Conservation (phyloP, 371 early-diverging fungal genomes). For the Lichtheimia corymbifera region DNA sequence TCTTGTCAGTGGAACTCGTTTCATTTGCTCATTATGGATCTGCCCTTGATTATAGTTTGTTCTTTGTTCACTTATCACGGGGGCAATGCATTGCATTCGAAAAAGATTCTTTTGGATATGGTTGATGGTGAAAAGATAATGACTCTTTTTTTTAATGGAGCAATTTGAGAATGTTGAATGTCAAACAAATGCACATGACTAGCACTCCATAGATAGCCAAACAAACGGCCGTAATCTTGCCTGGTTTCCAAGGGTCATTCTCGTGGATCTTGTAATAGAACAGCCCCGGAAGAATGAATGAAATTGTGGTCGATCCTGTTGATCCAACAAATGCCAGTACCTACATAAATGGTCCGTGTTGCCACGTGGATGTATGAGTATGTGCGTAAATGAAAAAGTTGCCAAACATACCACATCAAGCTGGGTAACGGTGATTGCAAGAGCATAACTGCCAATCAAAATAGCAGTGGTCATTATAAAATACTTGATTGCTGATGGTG, state of each 20-base stretch:
- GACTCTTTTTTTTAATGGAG: background rate
- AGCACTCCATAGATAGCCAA: slow-evolving; percentile 59
- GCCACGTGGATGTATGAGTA: background rate
- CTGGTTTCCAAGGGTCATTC: slow-evolving; percentile 56
- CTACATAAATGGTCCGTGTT: slow-evolving; percentile 17
- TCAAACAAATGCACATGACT: slow-evolving; percentile 66
- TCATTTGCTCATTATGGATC: no score
- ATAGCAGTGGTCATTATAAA: slow-evolving; percentile 72
- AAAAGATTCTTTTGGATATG: background rate
- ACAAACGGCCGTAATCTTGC: slow-evolving; percentile 52
- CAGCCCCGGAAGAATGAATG: slow-evolving; percentile 96
- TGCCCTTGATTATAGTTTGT: no score
- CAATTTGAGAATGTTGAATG: slow-evolving; percentile 54
- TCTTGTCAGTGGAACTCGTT: no score
- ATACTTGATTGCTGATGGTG: slow-evolving; percentile 54
- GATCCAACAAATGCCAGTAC: slow-evolving; percentile 96
- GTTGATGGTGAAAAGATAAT: background rate
- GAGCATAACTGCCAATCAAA: slow-evolving; percentile 66
- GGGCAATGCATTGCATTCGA: background rate
- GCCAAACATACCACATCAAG: slow-evolving; percentile 64
- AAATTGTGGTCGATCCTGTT: slow-evolving; percentile 97
- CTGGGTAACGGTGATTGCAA: slow-evolving; percentile 77
- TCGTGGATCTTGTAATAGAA: slow-evolving; percentile 90
- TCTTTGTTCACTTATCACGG: background rate
- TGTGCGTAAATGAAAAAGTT: background rate